Evolutionary conservation across 1,284 basidiomycete species (phyloP).

Genomic region (Malassezia globosa): DNA sequence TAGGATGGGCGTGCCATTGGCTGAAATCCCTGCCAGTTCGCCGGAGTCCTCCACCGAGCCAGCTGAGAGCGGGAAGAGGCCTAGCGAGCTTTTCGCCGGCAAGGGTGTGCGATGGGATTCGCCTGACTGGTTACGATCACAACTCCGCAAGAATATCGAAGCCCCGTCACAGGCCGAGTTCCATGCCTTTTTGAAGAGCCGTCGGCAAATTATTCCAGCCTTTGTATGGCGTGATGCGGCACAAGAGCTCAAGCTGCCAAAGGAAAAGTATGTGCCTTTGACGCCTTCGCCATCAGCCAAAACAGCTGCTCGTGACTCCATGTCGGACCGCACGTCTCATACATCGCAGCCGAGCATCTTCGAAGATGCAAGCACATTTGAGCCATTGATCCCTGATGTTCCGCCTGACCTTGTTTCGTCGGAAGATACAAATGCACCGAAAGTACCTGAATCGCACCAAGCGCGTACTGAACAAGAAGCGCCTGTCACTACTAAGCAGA

Average conservation of each 20-base stretch:
- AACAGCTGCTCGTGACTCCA: too few relatives aligned
- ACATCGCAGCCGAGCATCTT: too few relatives aligned
- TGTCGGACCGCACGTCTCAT: too few relatives aligned
- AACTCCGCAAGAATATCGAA: slow-evolving; percentile 16
- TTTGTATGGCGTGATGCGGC: slow-evolving; percentile 15
- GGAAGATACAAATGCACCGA: too few relatives aligned
- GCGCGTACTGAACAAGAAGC: neutral
- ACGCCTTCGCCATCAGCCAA: neutral
- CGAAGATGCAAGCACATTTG: neutral
- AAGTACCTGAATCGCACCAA: neutral
- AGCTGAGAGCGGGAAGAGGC: slow-evolving; percentile 1
- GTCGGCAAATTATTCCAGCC: slow-evolving; percentile 23
- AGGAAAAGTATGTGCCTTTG: neutral
- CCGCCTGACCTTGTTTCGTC: too few relatives aligned
- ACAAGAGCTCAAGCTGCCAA: neutral
- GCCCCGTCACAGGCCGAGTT: slow-evolving; percentile 20
- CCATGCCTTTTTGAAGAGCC: slow-evolving; percentile 33
- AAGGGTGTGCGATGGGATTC: slow-evolving; percentile 36
- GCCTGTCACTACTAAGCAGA: neutral
- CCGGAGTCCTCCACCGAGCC: neutral
- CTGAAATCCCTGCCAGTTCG: slow-evolving; percentile 1
- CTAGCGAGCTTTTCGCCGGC: slow-evolving; percentile 34
- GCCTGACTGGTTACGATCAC: slow-evolving; percentile 24
- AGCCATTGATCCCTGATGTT: neutral
- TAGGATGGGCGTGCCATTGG: slow-evolving; percentile 3